Base-by-base conservation (phyloP, 176 grass and related monocot genomes). In the Ensete ventricosum region DNA sequence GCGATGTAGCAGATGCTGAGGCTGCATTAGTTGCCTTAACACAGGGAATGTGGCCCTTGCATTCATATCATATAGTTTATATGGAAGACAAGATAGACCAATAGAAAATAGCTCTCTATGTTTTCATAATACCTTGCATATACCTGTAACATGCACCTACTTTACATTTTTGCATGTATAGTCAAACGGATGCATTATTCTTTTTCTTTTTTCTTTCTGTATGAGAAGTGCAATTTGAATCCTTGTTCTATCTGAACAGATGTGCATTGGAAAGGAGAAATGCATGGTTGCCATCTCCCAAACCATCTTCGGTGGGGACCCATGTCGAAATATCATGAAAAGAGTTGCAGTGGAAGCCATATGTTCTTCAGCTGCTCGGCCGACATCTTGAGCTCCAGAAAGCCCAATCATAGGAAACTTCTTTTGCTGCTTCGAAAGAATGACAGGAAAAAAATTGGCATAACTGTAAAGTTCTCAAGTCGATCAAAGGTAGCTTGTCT, bases 271-370 rank as follows among this genome's bases (percentile, higher is more conserved):
- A 27, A 76, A 88, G 22, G 73, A 89, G 84, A 89, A 79, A 62
- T 99, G 96, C 17, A 68, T 78, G 0, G 83, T 99, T 11, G 21
- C 88, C 20, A 94, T 99, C 67, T 99, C 96, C 50, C 73, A 91
- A 0, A 80, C 84, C 64, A 99, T 75, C 81, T 88, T 88, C 0
- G 86, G 86, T 17, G 86, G 82, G 26, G 86, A 88, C 71, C 86
- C 96, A 65, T 99, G 96, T 76, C 91, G 82, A 0, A 77, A 82
- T 14, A 74, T 86, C 74, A 89, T 84, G 77, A 99, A 99, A 74
- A 88, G 72, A 80, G 86, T 99, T 74, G 96, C 91, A 3, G 96
- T 99, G 5, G 91, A 99, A 78, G 96, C 84, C 8, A 55, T 88
- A 17, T 99, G 96, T 29, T 82, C 73, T 11, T 27, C 95, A 51